Percentiles rank a stretch among this genome's conserved stretches.
phyloP scores from a whole-genome alignment of 495 filamentous ascomycete species.

The Lichenothelia convexa region DNA sequence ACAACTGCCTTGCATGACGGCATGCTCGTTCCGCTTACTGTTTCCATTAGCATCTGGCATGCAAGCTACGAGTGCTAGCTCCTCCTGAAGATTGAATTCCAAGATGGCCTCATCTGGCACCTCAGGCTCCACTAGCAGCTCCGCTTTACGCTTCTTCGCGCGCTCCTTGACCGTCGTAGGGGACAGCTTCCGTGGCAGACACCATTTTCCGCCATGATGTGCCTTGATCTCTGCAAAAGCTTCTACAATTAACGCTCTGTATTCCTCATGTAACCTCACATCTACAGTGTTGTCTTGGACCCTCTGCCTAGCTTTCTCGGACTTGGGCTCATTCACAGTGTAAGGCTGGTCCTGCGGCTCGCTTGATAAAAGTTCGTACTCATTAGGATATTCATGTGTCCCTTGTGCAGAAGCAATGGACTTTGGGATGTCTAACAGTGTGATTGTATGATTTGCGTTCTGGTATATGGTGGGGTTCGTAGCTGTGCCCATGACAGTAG shows the following conservation, averaged over 20 bases:
- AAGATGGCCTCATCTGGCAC: background rate
- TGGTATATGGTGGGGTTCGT: constrained; percentile 39
- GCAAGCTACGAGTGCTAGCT: background rate
- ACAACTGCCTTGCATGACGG: background rate
- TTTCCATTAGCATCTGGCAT: background rate
- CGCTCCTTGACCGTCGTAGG: constrained; percentile 1
- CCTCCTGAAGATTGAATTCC: background rate
- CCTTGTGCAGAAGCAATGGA: constrained; percentile 32
- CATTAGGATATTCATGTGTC: background rate
- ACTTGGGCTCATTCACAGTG: constrained; percentile 18
- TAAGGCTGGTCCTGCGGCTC: constrained; percentile 13
- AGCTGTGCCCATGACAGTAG: too few species aligned
- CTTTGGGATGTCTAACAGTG: constrained; percentile 45
- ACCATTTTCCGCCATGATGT: constrained; percentile 22
- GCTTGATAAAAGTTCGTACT: constrained; percentile 10
- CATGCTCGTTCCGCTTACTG: background rate
- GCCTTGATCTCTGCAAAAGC: constrained; percentile 17
- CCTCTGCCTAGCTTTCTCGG: constrained; percentile 10
- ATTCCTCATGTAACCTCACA: constrained; percentile 10
- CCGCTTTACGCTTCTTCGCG: constrained; percentile 10
- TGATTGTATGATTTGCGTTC: constrained; percentile 24
- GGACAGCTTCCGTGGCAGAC: constrained; percentile 16
- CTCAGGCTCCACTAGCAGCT: background rate
- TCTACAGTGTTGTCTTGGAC: constrained; percentile 4
- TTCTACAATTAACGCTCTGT: constrained; percentile 9